Percentiles rank a stretch among this genome's conserved stretches.
phyloP scores from a whole-genome alignment of 495 filamentous ascomycete genomes.

The Hyaloscypha finlandica region DNA sequence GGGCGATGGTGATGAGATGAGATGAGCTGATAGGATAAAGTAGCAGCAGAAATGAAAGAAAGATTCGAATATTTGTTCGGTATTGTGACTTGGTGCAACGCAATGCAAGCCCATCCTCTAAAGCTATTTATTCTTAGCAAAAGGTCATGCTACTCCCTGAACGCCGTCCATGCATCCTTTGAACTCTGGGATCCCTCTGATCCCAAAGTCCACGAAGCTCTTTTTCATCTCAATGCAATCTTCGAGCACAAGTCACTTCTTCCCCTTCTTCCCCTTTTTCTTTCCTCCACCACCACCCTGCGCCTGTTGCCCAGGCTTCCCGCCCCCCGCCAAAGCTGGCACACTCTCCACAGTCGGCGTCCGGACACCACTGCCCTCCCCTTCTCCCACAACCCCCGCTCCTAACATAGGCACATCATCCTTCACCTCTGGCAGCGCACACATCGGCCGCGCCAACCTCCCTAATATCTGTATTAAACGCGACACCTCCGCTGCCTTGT shows the following conservation, averaged over 20 bases:
- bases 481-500: constrained; percentile 87
- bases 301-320: neutral
- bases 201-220: neutral
- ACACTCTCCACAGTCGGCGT: constrained; percentile 23
- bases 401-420: constrained; percentile 43
- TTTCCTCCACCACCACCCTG: constrained; percentile 35
- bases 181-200: neutral
- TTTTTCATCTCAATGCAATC: neutral
- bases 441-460: constrained; percentile 65
- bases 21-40: constrained; percentile 23
- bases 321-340: neutral
- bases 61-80: neutral
- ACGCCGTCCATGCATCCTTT: neutral
- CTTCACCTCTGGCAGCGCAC: constrained; percentile 51
- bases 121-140: neutral
- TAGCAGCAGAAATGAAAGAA: constrained; percentile 26
- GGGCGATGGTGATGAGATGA: constrained; percentile 15
- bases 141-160: neutral
- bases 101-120: neutral
- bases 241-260: constrained; percentile 42
- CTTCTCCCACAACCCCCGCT: constrained; percentile 21
- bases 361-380: constrained; percentile 17
- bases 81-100: neutral
- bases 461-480: constrained; percentile 76
- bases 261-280: constrained; percentile 58